These are phyloP conservation scores for Lactarius sanguifluus DNA, from an alignment of 768 basidiomycete species.

Conservation along the genomic window DNA sequence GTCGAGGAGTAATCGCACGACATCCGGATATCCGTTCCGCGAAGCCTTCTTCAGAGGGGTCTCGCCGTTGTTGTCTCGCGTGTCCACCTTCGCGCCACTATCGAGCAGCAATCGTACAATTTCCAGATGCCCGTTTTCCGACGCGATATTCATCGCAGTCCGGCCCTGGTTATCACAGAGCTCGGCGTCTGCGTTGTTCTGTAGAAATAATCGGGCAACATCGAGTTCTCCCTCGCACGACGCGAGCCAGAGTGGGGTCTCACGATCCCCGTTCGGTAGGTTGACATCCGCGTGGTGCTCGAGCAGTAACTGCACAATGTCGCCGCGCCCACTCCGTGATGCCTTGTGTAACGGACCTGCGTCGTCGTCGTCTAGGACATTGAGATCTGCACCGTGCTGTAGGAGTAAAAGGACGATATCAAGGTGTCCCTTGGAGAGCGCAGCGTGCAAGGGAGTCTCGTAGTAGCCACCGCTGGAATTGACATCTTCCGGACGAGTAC, in stretches of 20 bases:
- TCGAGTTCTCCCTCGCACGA: not conserved
- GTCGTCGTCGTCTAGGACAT: not conserved
- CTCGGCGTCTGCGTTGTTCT: not conserved
- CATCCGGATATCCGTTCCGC: not conserved
- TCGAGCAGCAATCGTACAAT: not conserved
- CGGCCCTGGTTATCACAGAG: not conserved
- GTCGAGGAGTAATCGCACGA: not conserved
- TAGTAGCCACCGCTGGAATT: not conserved
- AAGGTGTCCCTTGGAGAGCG: not conserved
- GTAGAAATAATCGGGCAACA: not conserved
- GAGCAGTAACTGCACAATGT: not conserved
- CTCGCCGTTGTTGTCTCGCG: not conserved
- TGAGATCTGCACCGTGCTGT: not conserved
- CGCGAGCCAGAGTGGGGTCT: not conserved
- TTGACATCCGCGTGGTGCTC: not conserved
- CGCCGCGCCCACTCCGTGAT: not conserved
- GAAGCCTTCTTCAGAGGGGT: not conserved
- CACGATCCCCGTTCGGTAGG: not conserved
- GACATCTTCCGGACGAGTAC: not conserved
- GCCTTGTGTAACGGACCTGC: not conserved
- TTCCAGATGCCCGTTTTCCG: not conserved
- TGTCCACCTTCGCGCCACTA: not conserved
- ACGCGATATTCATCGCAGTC: not conserved
- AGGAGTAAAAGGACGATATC: not conserved
- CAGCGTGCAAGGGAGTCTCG: not conserved